Evolutionary conservation across 306 rosid genomes (phyloP).

Genomic region (Erythrophleum fordii): DNA sequence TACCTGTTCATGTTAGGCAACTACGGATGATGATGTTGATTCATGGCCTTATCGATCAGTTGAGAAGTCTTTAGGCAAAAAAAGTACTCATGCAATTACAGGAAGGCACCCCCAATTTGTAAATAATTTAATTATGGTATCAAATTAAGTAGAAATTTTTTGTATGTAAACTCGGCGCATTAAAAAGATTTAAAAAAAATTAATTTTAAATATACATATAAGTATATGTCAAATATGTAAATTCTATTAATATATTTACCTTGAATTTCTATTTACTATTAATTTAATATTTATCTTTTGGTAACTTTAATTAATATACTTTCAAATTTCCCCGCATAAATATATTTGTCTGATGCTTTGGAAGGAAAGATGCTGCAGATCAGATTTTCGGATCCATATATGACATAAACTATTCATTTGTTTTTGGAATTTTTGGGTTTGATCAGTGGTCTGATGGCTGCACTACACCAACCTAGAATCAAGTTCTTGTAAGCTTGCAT

Average conservation of each 20-base stretch:
- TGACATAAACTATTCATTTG: not conserved
- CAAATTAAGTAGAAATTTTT: too few relatives aligned
- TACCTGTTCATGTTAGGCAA: conserved; percentile 21
- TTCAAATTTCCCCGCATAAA: not conserved
- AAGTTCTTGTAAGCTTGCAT: not conserved
- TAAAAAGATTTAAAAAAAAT: too few relatives aligned
- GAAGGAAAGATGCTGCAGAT: conserved; percentile 2
- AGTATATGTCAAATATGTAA: too few relatives aligned
- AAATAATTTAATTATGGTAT: too few relatives aligned
- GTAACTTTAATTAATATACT: not conserved
- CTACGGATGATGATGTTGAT: not conserved
- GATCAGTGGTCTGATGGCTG: not conserved
- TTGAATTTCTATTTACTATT: too few relatives aligned
- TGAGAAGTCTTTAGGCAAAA: not conserved
- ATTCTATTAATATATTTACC: too few relatives aligned
- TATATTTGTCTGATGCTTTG: not conserved
- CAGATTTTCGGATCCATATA: not conserved
- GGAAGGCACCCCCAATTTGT: too few relatives aligned
- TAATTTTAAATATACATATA: too few relatives aligned
- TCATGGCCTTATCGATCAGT: conserved; percentile 7
- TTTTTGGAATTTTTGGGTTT: not conserved
- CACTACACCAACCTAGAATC: not conserved
- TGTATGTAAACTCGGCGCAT: too few relatives aligned
- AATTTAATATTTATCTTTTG: too few relatives aligned
- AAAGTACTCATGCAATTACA: not conserved